Evolutionary conservation across 805 yeast genomes (phyloP).

Genomic region (Wickerhamomyces sydowiorum): DNA sequence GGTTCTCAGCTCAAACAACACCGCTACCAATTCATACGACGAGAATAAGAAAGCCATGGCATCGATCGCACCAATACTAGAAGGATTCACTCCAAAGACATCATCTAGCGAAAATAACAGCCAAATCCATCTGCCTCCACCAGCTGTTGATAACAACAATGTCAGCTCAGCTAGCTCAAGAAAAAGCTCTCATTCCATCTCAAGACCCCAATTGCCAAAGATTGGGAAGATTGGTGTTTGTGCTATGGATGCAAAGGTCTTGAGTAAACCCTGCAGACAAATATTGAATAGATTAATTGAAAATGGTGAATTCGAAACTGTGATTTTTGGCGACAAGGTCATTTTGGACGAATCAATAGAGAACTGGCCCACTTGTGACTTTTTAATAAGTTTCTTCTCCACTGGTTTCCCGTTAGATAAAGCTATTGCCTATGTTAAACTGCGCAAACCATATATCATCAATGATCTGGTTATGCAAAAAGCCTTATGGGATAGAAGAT

Average conservation of each 20-base stretch:
- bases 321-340: conserved; percentile 95
- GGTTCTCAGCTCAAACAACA: conserved; percentile 14
- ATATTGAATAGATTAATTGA: conserved; percentile 84
- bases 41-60: conserved; percentile 60
- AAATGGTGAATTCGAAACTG: conserved; percentile 93
- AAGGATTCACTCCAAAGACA: conserved; percentile 67
- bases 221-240: conserved; percentile 97
- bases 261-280: conserved; percentile 92
- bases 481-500: conserved; percentile 94
- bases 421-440: conserved; percentile 84
- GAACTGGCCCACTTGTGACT: conserved; percentile 99
- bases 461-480: conserved; percentile 90
- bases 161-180: conserved; percentile 10
- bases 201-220: conserved; percentile 47
- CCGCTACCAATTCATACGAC: conserved; percentile 11
- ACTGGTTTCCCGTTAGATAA: conserved; percentile 94
- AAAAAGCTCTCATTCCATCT: conserved; percentile 7
- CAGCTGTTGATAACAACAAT: conserved; percentile 10
- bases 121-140: conserved; percentile 19
- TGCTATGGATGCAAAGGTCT: conserved; percentile 96
- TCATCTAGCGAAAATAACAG: conserved; percentile 42
- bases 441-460: conserved; percentile 83
- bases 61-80: conserved; percentile 73
- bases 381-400: conserved; percentile 88
- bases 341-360: conserved; percentile 89